Conservation (phyloP, 306 rosid species). For the Cucumis hystrix region DNA sequence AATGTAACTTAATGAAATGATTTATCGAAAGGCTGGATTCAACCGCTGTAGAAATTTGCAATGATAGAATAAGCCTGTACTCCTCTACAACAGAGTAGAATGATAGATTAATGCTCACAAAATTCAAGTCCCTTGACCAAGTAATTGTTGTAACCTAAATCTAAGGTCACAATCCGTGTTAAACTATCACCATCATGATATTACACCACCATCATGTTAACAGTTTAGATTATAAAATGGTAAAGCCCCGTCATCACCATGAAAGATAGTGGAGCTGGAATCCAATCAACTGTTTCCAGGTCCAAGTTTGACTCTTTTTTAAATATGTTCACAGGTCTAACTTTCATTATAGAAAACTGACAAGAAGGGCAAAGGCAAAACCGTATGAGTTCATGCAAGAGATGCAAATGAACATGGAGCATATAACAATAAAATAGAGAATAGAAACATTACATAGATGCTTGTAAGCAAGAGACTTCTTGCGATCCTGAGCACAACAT, state of each 20-base stretch:
- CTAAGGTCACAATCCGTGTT: neutral
- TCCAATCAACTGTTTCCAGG: neutral
- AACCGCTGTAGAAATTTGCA: neutral
- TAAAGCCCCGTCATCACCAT: neutral
- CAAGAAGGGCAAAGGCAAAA: neutral
- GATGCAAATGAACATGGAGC: neutral
- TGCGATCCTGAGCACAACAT: constrained; percentile 40
- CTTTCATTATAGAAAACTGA: neutral
- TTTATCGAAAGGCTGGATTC: neutral
- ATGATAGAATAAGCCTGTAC: neutral
- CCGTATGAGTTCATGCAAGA: neutral
- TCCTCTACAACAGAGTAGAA: neutral
- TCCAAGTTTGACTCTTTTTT: neutral
- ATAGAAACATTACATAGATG: constrained; percentile 44
- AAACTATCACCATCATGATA: neutral
- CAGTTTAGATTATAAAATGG: neutral
- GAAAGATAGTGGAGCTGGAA: neutral
- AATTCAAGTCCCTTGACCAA: neutral
- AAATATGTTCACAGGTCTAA: neutral
- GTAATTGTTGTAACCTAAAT: neutral
- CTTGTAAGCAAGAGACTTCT: constrained; percentile 56
- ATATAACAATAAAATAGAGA: neutral
- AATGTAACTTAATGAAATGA: neutral
- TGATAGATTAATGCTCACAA: neutral
- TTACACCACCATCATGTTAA: neutral